Percentiles rank a stretch among this genome's conserved stretches.
Conservation (phyloP, 306 rosid species). For the Pyrus communis region DNA sequence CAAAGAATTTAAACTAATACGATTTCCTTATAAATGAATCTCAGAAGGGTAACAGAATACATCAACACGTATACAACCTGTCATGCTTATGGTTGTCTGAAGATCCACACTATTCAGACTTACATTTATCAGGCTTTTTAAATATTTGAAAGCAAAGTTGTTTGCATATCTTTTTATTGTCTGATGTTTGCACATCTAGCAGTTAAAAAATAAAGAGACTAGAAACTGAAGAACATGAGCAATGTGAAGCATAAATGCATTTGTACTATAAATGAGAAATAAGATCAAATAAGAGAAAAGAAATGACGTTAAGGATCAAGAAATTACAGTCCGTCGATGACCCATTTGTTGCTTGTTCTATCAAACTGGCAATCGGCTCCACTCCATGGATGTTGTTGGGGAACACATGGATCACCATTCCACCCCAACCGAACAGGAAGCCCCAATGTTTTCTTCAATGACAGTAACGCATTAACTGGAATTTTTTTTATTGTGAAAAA, state of each 20-base stretch:
- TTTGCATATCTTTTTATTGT: too few species aligned
- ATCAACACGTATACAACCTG: neutral
- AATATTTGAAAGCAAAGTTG: neutral
- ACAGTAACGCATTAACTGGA: slow-evolving; percentile 71
- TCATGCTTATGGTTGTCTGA: neutral
- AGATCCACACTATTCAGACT: neutral
- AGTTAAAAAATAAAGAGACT: neutral
- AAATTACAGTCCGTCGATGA: slow-evolving; percentile 86
- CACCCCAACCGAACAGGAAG: slow-evolving; percentile 93
- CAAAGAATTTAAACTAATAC: neutral
- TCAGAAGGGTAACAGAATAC: neutral
- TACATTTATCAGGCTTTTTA: neutral
- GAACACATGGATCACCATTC: slow-evolving; percentile 99
- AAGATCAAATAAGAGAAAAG: neutral
- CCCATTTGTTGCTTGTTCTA: slow-evolving; percentile 59
- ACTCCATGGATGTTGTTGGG: slow-evolving; percentile 95
- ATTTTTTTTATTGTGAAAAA: slow-evolving; percentile 4
- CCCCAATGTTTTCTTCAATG: slow-evolving; percentile 66
- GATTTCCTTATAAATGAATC: neutral
- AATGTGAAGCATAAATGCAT: neutral
- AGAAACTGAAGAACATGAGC: neutral
- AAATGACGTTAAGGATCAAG: slow-evolving; percentile 23
- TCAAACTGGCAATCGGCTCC: slow-evolving; percentile 84
- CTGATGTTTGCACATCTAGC: too few species aligned
- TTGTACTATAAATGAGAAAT: slow-evolving; percentile 6